These are phyloP conservation scores for Clonostachys rhizophaga DNA, from an alignment of 2,329 filamentous ascomycete species.

Conservation along the genomic window DNA sequence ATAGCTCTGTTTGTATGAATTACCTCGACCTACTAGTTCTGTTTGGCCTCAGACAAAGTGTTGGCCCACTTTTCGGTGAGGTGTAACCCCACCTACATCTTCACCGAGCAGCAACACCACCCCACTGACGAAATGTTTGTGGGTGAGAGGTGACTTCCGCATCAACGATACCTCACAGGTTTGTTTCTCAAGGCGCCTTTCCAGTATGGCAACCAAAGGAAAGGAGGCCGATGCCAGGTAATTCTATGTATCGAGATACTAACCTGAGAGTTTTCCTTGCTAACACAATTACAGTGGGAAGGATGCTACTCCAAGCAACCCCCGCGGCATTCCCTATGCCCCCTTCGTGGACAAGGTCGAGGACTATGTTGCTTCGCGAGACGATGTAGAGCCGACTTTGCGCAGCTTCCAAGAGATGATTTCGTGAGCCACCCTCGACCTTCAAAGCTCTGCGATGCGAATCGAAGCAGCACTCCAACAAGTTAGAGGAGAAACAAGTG, in stretches of 20 bases:
- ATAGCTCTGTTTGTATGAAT: no score
- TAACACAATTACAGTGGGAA: slow-evolving; percentile 18
- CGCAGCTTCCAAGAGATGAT: slow-evolving; percentile 92
- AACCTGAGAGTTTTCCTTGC: background rate
- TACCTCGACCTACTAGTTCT: no score
- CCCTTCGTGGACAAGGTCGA: slow-evolving; percentile 87
- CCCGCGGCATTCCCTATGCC: slow-evolving; percentile 76
- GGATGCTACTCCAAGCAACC: slow-evolving; percentile 62
- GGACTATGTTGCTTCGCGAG: slow-evolving; percentile 75
- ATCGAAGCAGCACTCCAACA: background rate
- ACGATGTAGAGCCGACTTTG: slow-evolving; percentile 75
- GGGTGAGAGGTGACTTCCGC: no score
- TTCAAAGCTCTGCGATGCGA: background rate
- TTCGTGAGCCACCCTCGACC: slow-evolving; percentile 50
- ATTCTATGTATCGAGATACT: slow-evolving; percentile 4
- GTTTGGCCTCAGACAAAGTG: no score
- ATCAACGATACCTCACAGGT: no score
- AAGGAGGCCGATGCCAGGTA: slow-evolving; percentile 29
- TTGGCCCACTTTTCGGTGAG: no score
- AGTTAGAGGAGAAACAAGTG: no score
- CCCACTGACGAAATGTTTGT: slow-evolving; percentile 21
- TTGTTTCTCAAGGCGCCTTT: background rate
- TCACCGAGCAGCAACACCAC: background rate
- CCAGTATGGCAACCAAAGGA: slow-evolving; percentile 33
- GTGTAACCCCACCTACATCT: no score